Conservation (phyloP, 305 asterid genomes). For the Plantago rigida region DNA sequence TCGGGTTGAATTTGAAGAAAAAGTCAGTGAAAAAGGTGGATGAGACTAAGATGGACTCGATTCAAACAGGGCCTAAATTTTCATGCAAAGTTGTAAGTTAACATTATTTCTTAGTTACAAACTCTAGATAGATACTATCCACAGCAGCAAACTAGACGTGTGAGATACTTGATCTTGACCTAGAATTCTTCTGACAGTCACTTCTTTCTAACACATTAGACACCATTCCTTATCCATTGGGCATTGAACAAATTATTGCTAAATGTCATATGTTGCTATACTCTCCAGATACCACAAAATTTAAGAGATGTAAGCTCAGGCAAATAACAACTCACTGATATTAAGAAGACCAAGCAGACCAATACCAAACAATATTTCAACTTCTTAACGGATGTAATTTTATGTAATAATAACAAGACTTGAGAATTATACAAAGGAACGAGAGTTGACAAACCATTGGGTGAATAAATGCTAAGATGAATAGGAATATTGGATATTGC, state of each 20-base stretch:
- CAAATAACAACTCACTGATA: slow-evolving; percentile 2
- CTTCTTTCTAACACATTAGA: neutral
- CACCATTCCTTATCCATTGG: neutral
- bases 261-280: neutral
- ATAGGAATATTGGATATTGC: slow-evolving; percentile 83
- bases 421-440: slow-evolving; percentile 20
- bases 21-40: too few species aligned
- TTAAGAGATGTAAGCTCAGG: slow-evolving; percentile 12
- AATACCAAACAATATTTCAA: slow-evolving; percentile 5
- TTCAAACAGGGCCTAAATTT: too few species aligned
- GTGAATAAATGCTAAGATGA: slow-evolving; percentile 93
- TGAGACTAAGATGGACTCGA: too few species aligned
- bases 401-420: slow-evolving; percentile 7
- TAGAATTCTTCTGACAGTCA: too few species aligned
- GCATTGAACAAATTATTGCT: neutral
- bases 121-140: slow-evolving; percentile 1
- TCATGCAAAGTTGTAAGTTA: too few species aligned
- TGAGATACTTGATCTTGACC: too few species aligned
- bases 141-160: neutral
- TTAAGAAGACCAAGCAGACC: slow-evolving; percentile 1
- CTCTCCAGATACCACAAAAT: slow-evolving; percentile 4
- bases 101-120: neutral
- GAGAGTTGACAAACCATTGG: slow-evolving; percentile 55
- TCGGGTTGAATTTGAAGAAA: too few species aligned
- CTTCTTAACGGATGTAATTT: slow-evolving; percentile 17